phyloP scores from a whole-genome alignment of 148 eudicot species.

The Drosera capensis region DNA sequence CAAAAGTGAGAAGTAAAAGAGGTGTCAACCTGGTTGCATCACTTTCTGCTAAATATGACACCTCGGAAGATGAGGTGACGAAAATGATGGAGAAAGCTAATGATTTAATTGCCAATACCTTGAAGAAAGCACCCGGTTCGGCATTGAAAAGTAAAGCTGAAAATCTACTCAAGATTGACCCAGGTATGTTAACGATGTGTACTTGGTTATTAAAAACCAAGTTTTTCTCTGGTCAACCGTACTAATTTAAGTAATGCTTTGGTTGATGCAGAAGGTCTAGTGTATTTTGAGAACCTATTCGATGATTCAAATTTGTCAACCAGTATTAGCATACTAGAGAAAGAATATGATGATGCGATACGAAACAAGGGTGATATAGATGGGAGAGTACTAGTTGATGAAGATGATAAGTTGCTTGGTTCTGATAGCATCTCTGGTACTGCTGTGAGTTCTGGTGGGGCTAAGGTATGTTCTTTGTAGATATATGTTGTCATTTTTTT shows the following conservation, averaged over 20 bases:
- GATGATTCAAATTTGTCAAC: slow-evolving; percentile 49
- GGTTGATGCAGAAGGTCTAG: slow-evolving; percentile 56
- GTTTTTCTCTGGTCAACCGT: neutral
- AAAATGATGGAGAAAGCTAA: slow-evolving; percentile 58
- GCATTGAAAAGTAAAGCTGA: slow-evolving; percentile 48
- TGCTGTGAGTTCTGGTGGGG: slow-evolving; percentile 38
- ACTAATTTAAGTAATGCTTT: neutral
- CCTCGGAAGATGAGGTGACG: slow-evolving; percentile 82
- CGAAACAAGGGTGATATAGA: slow-evolving; percentile 62
- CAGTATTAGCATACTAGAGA: slow-evolving; percentile 44
- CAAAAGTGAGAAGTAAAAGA: slow-evolving; percentile 54
- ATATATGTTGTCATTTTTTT: neutral
- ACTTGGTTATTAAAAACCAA: neutral
- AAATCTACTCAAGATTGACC: slow-evolving; percentile 40
- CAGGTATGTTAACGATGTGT: slow-evolving; percentile 29
- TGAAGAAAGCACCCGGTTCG: slow-evolving; percentile 41
- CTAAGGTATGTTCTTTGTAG: slow-evolving; percentile 40
- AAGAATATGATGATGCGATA: slow-evolving; percentile 64
- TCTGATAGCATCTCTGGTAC: slow-evolving; percentile 90
- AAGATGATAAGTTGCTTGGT: slow-evolving; percentile 73
- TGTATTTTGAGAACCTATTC: slow-evolving; percentile 58
- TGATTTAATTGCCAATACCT: slow-evolving; percentile 39
- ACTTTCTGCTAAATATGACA: slow-evolving; percentile 61
- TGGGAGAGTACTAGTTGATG: slow-evolving; percentile 72
- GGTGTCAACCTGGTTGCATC: slow-evolving; percentile 71